phyloP scores from a whole-genome alignment of 1,139 yeast species.

The Geotrichum aggregatum region DNA sequence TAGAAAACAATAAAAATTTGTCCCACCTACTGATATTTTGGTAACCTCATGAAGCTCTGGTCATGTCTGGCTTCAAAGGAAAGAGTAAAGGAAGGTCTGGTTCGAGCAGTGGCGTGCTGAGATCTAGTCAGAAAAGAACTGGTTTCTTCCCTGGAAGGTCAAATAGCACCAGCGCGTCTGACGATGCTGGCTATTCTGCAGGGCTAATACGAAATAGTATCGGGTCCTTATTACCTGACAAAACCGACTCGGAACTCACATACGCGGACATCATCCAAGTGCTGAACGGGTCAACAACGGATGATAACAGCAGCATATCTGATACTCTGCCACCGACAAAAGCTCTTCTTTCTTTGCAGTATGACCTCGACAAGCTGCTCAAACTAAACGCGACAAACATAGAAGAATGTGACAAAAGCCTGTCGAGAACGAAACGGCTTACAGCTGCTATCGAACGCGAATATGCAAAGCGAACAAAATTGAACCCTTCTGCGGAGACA shows the following conservation, averaged over 20 bases:
- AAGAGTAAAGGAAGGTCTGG: constrained; percentile 13
- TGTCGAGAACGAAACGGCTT: constrained; percentile 17
- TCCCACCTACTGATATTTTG: background rate
- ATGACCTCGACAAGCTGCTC: constrained; percentile 17
- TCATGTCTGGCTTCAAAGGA: constrained; percentile 16
- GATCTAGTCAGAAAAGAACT: constrained; percentile 8
- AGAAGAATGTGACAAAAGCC: constrained; percentile 16
- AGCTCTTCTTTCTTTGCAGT: constrained; percentile 14
- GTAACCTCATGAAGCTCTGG: background rate
- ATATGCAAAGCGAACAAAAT: constrained; percentile 14
- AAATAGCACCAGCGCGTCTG: constrained; percentile 12
- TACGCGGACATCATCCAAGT: constrained; percentile 18
- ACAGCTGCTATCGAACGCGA: constrained; percentile 19
- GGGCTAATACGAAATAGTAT: background rate
- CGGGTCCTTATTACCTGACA: constrained; percentile 17
- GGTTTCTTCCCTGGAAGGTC: constrained; percentile 9
- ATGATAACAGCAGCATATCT: constrained; percentile 7
- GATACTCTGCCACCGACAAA: constrained; percentile 19
- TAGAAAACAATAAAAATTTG: background rate
- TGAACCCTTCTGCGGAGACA: background rate
- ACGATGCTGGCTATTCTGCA: background rate
- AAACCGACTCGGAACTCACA: constrained; percentile 17
- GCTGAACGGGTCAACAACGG: constrained; percentile 9
- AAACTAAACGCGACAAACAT: constrained; percentile 12
- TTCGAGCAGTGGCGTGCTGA: constrained; percentile 4